Base-by-base conservation (phyloP, 2,329 filamentous ascomycete species). In the Alternaria tenuissima region DNA sequence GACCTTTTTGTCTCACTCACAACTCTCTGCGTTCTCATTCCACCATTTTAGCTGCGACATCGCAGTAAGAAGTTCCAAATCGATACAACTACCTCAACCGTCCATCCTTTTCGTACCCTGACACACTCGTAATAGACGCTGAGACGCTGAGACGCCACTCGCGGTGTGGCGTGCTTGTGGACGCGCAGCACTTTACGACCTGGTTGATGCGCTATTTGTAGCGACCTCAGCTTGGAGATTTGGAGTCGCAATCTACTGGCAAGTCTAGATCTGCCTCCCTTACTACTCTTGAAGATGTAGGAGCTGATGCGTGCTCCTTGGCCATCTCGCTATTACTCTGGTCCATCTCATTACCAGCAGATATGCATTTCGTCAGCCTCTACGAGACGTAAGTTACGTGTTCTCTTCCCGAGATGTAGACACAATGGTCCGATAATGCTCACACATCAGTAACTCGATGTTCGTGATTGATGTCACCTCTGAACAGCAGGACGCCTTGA, bases 171-270 rank as follows among this genome's bases (percentile, higher is more conserved):
- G 32, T 9, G 49, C 32, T 3, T 42, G 18, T n/a, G 56, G 34
- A 16, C 22, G 32, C 26, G 41, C 9, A 24, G 46, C 46, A 51
- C 24, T 26, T 20, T 39, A 38, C 3, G 22, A 32, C 30, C 38
- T 52, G 48, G 18, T 8, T 26, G 16, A 22, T 16, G 20, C 18
- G 20, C 24, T 5, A 1, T n/a, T 30, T 18, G 18, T 26, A 14
- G 20, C 39, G 8, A 51, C 36, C 9, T 8, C 32, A 42, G 34
- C 48, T 52, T 16, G 61, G 61, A 8, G 57, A 57, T 49, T 52
- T 49, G 5, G 61, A 57, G 32, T 61, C 46, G 57, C 46, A 61
- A 43, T 44, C 61, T 34, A 1, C 12, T 7, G 61, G 57, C 20
- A 11, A 49, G 8, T 54, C 42, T 38, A 49, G 44, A 14, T 57